phyloP scores from a whole-genome alignment of 1,139 yeast genomes.

The Barnettozyma hawaiiensis region DNA sequence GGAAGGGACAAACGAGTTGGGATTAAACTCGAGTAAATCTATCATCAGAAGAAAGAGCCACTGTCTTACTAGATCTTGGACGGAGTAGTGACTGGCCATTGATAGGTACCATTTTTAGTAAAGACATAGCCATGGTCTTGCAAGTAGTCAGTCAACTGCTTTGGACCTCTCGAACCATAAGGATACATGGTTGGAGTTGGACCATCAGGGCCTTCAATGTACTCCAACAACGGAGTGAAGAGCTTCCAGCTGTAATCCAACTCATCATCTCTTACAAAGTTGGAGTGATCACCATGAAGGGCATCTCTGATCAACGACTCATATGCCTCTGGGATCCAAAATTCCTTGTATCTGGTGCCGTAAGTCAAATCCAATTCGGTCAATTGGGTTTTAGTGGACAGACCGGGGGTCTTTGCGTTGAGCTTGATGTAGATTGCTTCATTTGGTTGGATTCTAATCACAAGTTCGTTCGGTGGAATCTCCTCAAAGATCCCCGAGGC shows the following conservation, averaged over 20 bases:
- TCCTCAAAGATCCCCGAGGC: slow-evolving; percentile 76
- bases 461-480: slow-evolving; percentile 88
- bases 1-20: background rate
- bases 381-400: slow-evolving; percentile 70
- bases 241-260: slow-evolving; percentile 88
- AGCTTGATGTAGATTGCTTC: slow-evolving; percentile 91
- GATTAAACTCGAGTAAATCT: background rate
- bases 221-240: slow-evolving; percentile 83
- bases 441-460: slow-evolving; percentile 87
- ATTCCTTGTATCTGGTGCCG: slow-evolving; percentile 72
- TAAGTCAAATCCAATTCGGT: slow-evolving; percentile 91
- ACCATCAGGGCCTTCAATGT: slow-evolving; percentile 64
- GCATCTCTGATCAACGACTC: slow-evolving; percentile 93
- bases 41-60: background rate
- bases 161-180: slow-evolving; percentile 92
- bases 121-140: slow-evolving; percentile 64
- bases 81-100: slow-evolving; percentile 80
- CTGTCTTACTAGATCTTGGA: slow-evolving; percentile 7
- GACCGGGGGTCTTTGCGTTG: slow-evolving; percentile 91
- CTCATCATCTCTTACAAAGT: slow-evolving; percentile 97
- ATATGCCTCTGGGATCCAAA: slow-evolving; percentile 97
- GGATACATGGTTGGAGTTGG: slow-evolving; percentile 65
- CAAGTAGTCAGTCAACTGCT: slow-evolving; percentile 55
- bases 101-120: slow-evolving; percentile 54
- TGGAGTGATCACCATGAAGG: slow-evolving; percentile 87